Evolutionary conservation across 768 basidiomycete genomes (phyloP).

Genomic region (button mushroom (Agaricus bisporus)): DNA sequence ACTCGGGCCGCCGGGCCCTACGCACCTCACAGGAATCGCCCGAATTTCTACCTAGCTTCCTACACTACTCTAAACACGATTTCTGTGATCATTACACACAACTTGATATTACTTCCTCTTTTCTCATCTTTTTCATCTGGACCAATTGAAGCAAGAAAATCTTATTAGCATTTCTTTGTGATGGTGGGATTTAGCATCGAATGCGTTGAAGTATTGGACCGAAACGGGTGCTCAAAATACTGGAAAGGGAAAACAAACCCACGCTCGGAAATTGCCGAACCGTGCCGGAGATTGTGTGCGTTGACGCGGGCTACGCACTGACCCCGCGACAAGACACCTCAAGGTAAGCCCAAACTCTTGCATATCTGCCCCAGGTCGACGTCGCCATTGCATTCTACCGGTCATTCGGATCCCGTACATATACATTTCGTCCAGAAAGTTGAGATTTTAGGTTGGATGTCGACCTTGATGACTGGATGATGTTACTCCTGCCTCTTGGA

Average conservation of each 20-base stretch:
- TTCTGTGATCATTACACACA: too few relatives aligned
- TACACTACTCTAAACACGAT: too few relatives aligned
- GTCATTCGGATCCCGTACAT: background rate
- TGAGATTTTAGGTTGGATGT: conserved; percentile 36
- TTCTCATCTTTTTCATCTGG: too few relatives aligned
- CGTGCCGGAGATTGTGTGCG: conserved; percentile 4
- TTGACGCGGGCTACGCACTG: conserved; percentile 6
- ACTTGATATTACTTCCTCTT: too few relatives aligned
- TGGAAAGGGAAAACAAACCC: background rate
- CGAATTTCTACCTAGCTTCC: too few relatives aligned
- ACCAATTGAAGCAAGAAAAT: too few relatives aligned
- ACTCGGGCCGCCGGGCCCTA: too few relatives aligned
- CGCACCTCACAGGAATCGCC: too few relatives aligned
- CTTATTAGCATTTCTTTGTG: too few relatives aligned
- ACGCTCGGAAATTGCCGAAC: conserved; percentile 5
- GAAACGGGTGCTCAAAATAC: background rate
- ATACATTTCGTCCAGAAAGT: conserved; percentile 9
- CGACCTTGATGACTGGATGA: conserved; percentile 28
- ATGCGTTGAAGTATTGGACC: background rate
- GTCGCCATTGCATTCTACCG: background rate
- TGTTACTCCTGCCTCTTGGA: conserved; percentile 5
- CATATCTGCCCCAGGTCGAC: background rate
- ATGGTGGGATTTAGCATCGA: too few relatives aligned
- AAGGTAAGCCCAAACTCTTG: conserved; percentile 14
- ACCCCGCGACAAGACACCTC: conserved; percentile 13